Conservation (phyloP, 2,329 filamentous ascomycete genomes). For the Alternaria solani region DNA sequence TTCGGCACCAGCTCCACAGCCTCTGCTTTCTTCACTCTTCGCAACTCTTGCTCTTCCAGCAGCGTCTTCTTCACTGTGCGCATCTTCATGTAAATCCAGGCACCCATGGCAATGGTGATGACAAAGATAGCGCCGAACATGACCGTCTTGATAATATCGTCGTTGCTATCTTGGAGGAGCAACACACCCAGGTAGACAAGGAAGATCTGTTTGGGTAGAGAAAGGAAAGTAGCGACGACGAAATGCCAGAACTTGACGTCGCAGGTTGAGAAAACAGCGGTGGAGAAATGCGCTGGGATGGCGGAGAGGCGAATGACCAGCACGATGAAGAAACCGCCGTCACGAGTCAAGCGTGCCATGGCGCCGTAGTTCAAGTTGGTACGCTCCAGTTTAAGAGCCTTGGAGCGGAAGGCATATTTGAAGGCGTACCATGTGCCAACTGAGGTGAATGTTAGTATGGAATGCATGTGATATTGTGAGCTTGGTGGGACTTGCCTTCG, state of each 20-base stretch:
- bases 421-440: conserved; percentile 50
- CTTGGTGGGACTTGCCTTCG: conserved; percentile 33
- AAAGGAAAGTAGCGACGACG: conserved; percentile 44
- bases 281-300: conserved; percentile 47
- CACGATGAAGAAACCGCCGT: conserved; percentile 47
- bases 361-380: conserved; percentile 49
- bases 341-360: conserved; percentile 45
- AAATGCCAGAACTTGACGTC: conserved; percentile 50
- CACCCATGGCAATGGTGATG: conserved; percentile 41
- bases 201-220: conserved; percentile 48
- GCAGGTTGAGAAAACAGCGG: conserved; percentile 48
- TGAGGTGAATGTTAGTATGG: conserved; percentile 22
- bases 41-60: conserved; percentile 29
- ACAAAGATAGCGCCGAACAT: conserved; percentile 43
- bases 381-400: conserved; percentile 44
- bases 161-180: conserved; percentile 38
- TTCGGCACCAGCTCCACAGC: conserved; percentile 28
- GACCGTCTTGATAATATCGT: conserved; percentile 36
- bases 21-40: conserved; percentile 8
- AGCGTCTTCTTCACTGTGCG: conserved; percentile 41
- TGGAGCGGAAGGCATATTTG: conserved; percentile 41
- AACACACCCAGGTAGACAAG: conserved; percentile 48
- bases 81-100: conserved; percentile 49
- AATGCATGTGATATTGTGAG: not conserved
- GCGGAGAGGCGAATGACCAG: conserved; percentile 46